Percentiles rank a stretch among this genome's conserved stretches.
Conservation (phyloP, 768 basidiomycete genomes). For the Kockovaella imperatae region DNA sequence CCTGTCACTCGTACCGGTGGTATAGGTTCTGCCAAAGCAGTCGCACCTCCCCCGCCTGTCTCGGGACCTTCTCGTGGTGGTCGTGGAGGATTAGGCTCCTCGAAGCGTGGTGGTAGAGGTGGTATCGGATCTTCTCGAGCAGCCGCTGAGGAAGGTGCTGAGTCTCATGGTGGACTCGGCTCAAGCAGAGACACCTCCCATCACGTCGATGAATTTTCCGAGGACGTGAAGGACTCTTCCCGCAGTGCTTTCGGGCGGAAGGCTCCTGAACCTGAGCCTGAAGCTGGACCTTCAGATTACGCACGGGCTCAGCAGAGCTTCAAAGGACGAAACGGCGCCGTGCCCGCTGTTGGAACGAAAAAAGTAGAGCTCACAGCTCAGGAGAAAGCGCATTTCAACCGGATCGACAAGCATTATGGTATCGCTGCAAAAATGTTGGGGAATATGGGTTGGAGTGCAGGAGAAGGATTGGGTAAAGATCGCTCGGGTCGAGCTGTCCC, state of each 20-base stretch:
- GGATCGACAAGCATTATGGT: slow-evolving; percentile 68
- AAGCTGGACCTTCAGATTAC: slow-evolving; percentile 5
- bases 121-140: slow-evolving; percentile 18
- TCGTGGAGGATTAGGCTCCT: slow-evolving; percentile 12
- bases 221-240: too few relatives aligned
- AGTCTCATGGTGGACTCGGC: slow-evolving; percentile 1
- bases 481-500: slow-evolving; percentile 42
- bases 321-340: slow-evolving; percentile 38
- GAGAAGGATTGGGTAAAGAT: slow-evolving; percentile 43
- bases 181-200: not conserved
- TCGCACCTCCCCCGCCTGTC: slow-evolving; percentile 10
- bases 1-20: slow-evolving; percentile 16
- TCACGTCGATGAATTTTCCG: not conserved
- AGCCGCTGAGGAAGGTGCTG: slow-evolving; percentile 22
- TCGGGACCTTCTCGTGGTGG: slow-evolving; percentile 4
- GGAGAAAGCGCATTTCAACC: slow-evolving; percentile 75
- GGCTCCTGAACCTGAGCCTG: not conserved
- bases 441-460: slow-evolving; percentile 93
- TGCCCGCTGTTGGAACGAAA: not conserved
- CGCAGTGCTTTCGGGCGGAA: too few relatives aligned
- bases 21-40: slow-evolving; percentile 13
- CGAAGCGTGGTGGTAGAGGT: slow-evolving; percentile 5
- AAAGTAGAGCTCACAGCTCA: slow-evolving; percentile 54
- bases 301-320: slow-evolving; percentile 20
- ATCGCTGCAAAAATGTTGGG: slow-evolving; percentile 72